Evolutionary conservation across 805 yeast species (phyloP), one percentile per base, ranked within the genome.

Genomic region (Pichia cabralensis): DNA sequence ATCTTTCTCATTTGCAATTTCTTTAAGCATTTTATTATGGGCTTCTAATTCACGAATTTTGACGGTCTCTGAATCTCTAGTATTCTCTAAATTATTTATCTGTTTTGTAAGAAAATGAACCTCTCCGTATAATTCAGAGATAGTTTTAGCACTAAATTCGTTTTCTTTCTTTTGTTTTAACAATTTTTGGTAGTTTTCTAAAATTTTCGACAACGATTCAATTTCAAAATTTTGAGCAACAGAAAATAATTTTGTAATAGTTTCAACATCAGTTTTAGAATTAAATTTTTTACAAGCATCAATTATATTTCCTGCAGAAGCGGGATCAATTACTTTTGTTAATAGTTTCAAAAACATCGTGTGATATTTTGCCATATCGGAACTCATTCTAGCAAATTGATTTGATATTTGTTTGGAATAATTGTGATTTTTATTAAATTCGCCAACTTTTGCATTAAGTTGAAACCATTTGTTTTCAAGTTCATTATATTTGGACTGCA

Each of bases 401-500:
- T 44, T 76, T 71, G 16, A 60, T 59, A 16, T 65, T 61, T 7
- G 84, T 17, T 48, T 48, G n/a, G 45, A 39, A 8, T 45, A n/a
- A n/a, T n/a, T n/a, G n/a, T n/a, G n/a, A n/a, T n/a, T n/a, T n/a
- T n/a, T n/a, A n/a, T n/a, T n/a, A n/a, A n/a, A n/a, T n/a, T n/a
- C n/a, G n/a, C n/a, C n/a, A n/a, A n/a, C n/a, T n/a, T n/a, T n/a
- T n/a, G n/a, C n/a, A n/a, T n/a, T n/a, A n/a, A n/a, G n/a, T n/a
- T n/a, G n/a, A n/a, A n/a, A n/a, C n/a, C n/a, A n/a, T n/a, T n/a
- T n/a, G n/a, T n/a, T n/a, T n/a, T n/a, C n/a, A n/a, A n/a, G n/a
- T n/a, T n/a, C n/a, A n/a, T n/a, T n/a, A n/a, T n/a, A n/a, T n/a
- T n/a, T n/a, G n/a, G n/a, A n/a, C n/a, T n/a, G n/a, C n/a, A n/a